Evolutionary conservation across 2,329 filamentous ascomycete species (phyloP).

Genomic region (Triangularia setosa): DNA sequence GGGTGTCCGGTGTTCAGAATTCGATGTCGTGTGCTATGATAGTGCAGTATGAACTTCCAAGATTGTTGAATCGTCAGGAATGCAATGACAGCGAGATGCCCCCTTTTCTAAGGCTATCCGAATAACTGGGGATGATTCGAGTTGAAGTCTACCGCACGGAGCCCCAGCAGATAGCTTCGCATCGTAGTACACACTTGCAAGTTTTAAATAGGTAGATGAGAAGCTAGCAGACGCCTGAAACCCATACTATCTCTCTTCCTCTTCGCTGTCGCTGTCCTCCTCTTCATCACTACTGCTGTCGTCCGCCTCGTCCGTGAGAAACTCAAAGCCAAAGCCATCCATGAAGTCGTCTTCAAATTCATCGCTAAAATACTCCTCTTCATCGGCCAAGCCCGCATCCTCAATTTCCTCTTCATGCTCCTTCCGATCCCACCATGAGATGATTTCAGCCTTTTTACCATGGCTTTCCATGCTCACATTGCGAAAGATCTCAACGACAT

Average conservation of each 20-base stretch:
- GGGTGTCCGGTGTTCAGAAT: neutral
- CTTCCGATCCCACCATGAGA: neutral
- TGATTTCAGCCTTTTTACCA: neutral
- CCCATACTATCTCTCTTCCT: neutral
- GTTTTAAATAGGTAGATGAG: neutral
- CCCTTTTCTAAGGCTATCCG: neutral
- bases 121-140: neutral
- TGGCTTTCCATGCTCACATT: neutral
- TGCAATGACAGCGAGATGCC: neutral
- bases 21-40: neutral
- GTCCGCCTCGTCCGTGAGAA: neutral
- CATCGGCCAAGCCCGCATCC: neutral
- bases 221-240: neutral
- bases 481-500: neutral
- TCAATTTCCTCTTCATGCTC: neutral
- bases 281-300: too few species aligned
- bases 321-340: too few species aligned
- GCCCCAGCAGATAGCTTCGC: neutral
- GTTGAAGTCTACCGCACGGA: too few species aligned
- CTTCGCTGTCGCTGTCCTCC: neutral
- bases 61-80: neutral
- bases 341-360: too few species aligned
- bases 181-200: neutral
- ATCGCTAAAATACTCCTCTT: neutral
- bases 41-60: neutral